Percentiles rank a stretch among this genome's conserved stretches.
Evolutionary conservation across 768 basidiomycete genomes (phyloP).

Genomic region (Dentipellis sp.): DNA sequence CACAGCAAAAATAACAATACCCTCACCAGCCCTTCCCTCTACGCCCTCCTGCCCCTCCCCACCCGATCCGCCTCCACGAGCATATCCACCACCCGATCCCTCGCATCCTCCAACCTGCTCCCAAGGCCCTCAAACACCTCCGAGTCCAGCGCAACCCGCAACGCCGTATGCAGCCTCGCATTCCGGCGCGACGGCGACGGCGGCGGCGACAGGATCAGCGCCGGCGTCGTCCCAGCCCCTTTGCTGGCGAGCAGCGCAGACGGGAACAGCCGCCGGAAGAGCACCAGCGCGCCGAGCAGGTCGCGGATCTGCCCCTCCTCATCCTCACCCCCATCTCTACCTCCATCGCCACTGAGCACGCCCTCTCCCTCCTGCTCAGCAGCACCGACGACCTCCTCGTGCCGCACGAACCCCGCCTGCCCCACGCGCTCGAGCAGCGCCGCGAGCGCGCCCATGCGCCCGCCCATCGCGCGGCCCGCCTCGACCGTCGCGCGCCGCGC

Average conservation of each 20-base stretch:
- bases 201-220: slow-evolving; percentile 46
- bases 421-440: slow-evolving; percentile 42
- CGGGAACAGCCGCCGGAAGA: slow-evolving; percentile 58
- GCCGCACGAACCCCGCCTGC: slow-evolving; percentile 17
- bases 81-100: slow-evolving; percentile 70
- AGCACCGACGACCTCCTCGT: slow-evolving; percentile 13
- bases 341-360: too few relatives aligned
- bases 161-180: slow-evolving; percentile 29
- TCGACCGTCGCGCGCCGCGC: slow-evolving; percentile 43
- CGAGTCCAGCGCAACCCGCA: slow-evolving; percentile 49
- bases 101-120: slow-evolving; percentile 52
- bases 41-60: slow-evolving; percentile 7
- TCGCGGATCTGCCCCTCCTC: background rate
- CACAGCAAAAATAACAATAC: background rate
- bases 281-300: slow-evolving; percentile 48
- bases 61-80: slow-evolving; percentile 29
- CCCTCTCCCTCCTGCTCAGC: slow-evolving; percentile 31
- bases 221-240: slow-evolving; percentile 3
- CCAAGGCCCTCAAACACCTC: slow-evolving; percentile 39
- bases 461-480: slow-evolving; percentile 57
- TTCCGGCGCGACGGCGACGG: slow-evolving; percentile 40
- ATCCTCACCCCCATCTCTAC: too few relatives aligned
- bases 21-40: background rate
- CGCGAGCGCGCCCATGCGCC: slow-evolving; percentile 43
- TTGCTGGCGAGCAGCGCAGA: slow-evolving; percentile 9